These are phyloP conservation scores for Talaromyces piceae DNA, from an alignment of 2,329 filamentous ascomycete genomes.

Conservation along the genomic window DNA sequence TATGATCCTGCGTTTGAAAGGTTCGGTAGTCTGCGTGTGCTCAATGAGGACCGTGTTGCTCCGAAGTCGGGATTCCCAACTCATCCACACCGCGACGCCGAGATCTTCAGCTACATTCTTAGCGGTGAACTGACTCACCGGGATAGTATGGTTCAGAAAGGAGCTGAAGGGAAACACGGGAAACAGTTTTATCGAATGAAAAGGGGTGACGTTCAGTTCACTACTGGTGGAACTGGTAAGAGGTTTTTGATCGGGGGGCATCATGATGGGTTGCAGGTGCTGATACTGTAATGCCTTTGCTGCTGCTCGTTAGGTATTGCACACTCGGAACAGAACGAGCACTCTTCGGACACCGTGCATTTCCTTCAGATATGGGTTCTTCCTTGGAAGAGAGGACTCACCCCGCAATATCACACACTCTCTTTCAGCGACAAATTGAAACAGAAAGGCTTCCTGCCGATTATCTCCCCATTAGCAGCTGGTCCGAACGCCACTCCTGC, in stretches of 20 bases:
- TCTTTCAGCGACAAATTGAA: constrained; percentile 68
- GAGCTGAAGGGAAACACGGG: constrained; percentile 49
- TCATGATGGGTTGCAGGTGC: neutral
- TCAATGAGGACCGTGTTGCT: constrained; percentile 82
- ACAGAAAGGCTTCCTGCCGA: constrained; percentile 60
- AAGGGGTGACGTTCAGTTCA: constrained; percentile 82
- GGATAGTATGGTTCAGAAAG: constrained; percentile 73
- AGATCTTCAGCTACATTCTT: constrained; percentile 87
- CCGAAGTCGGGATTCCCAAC: constrained; percentile 71
- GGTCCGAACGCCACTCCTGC: constrained; percentile 55
- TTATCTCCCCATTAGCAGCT: constrained; percentile 66
- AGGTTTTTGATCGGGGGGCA: neutral
- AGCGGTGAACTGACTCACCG: constrained; percentile 79
- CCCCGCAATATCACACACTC: constrained; percentile 68
- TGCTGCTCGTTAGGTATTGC: constrained; percentile 49
- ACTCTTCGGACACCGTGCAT: constrained; percentile 55
- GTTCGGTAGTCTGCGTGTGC: constrained; percentile 71
- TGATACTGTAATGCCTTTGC: constrained; percentile 5
- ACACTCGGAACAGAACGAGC: constrained; percentile 75
- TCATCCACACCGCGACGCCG: constrained; percentile 76
- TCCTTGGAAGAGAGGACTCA: constrained; percentile 65
- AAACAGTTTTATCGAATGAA: constrained; percentile 65
- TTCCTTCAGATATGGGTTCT: constrained; percentile 87
- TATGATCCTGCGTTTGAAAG: constrained; percentile 59
- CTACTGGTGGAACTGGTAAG: constrained; percentile 68